Evolutionary conservation across 306 rosid genomes (phyloP).

Genomic region (Trifolium dubium): DNA sequence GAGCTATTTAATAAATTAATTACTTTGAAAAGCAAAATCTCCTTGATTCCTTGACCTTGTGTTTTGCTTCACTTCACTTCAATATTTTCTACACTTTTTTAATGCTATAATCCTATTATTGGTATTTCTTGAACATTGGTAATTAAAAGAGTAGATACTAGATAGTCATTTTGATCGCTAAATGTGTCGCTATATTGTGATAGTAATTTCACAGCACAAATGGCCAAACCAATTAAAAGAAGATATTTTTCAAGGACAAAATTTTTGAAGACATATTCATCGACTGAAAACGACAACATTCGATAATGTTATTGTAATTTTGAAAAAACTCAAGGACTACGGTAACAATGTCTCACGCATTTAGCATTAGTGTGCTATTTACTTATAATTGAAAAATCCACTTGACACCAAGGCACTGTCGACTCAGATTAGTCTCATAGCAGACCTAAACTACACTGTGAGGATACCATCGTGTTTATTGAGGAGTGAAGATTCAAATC

Average conservation of each 20-base stretch:
- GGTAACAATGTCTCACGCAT: background rate
- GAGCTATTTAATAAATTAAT: slow-evolving; percentile 44
- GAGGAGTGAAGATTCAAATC: background rate
- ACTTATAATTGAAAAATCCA: too few species aligned
- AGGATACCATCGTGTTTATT: background rate
- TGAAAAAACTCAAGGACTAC: background rate
- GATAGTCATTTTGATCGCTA: background rate
- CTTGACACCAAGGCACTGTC: background rate
- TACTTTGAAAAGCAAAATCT: slow-evolving; percentile 49
- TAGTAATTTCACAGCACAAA: too few species aligned
- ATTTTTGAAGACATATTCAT: too few species aligned
- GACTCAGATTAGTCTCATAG: background rate
- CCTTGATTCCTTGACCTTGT: slow-evolving; percentile 53
- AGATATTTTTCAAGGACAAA: too few species aligned
- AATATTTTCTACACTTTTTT: slow-evolving; percentile 18
- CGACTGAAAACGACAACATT: too few species aligned
- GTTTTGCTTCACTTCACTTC: slow-evolving; percentile 47
- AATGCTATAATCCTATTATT: slow-evolving; percentile 35
- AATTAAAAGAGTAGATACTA: background rate
- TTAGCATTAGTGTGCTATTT: background rate
- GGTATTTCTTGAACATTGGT: slow-evolving; percentile 39
- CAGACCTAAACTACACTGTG: background rate
- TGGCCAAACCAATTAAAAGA: too few species aligned
- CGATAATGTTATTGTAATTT: background rate
- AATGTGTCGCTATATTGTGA: background rate